phyloP scores from a whole-genome alignment of 345 rosid species.

The Lepidium sativum region DNA sequence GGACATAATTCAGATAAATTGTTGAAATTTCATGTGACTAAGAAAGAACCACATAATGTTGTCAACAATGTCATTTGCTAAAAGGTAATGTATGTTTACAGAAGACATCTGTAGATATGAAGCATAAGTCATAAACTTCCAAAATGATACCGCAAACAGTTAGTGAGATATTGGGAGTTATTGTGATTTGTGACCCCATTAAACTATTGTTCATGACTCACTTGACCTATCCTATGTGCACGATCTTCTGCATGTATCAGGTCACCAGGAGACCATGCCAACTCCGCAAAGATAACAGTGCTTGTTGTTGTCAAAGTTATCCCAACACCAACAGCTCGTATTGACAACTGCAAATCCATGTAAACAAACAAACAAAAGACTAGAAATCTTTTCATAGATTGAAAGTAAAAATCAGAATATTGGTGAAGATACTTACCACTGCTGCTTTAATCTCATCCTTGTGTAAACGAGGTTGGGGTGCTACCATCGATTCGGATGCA shows the following conservation, averaged over 20 bases:
- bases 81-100: slow-evolving; percentile 77
- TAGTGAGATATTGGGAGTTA: neutral
- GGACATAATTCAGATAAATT: neutral
- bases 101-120: slow-evolving; percentile 56
- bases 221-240: slow-evolving; percentile 97
- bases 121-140: neutral
- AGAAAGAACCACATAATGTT: slow-evolving; percentile 74
- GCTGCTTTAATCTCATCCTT: slow-evolving; percentile 75
- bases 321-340: slow-evolving; percentile 91
- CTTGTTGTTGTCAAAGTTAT: slow-evolving; percentile 93
- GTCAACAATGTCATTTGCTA: slow-evolving; percentile 94
- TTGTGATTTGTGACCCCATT: neutral
- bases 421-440: slow-evolving; percentile 40
- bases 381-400: neutral
- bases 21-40: neutral
- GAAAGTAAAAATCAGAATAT: neutral
- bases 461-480: slow-evolving; percentile 66
- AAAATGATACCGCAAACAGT: neutral
- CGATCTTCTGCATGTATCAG: slow-evolving; percentile 97
- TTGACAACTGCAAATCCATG: slow-evolving; percentile 61
- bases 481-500: slow-evolving; percentile 91
- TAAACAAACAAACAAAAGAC: neutral
- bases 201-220: slow-evolving; percentile 17
- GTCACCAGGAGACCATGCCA: slow-evolving; percentile 97
- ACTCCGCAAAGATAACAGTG: slow-evolving; percentile 89